A percentile compares a stretch with the other conserved stretches of the same genome.
phyloP scores from a whole-genome alignment of 192 early-diverging fungal genomes.

The Phycomyces nitens region DNA sequence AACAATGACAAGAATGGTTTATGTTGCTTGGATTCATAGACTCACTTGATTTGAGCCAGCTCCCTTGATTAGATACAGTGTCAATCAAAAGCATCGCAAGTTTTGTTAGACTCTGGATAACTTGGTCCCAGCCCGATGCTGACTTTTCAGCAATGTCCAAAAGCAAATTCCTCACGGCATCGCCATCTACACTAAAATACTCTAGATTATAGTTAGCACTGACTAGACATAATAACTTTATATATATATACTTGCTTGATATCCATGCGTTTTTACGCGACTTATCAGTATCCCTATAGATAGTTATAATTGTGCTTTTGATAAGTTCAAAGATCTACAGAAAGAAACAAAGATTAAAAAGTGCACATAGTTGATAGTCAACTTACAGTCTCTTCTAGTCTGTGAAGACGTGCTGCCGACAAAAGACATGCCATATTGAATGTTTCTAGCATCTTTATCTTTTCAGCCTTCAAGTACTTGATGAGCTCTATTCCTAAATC shows the following conservation, averaged over 20 bases:
- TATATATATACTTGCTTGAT: conserved; percentile 8
- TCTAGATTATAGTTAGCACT: conserved; percentile 18
- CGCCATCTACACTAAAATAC: conserved; percentile 17
- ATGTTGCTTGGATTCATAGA: too few species aligned
- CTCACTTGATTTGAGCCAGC: not conserved
- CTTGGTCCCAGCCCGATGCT: conserved; percentile 51
- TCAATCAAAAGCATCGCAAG: conserved; percentile 50
- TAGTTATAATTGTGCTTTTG: conserved; percentile 39
- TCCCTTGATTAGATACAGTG: conserved; percentile 16
- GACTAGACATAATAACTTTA: too few species aligned
- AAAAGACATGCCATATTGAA: conserved; percentile 68
- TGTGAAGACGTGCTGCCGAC: conserved; percentile 63
- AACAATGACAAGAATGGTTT: too few species aligned
- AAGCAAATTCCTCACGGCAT: conserved; percentile 28
- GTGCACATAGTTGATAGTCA: not conserved
- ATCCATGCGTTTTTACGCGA: conserved; percentile 44
- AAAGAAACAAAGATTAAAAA: not conserved
- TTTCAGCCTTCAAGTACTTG: conserved; percentile 49
- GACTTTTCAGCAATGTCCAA: conserved; percentile 43
- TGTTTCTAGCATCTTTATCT: conserved; percentile 41
- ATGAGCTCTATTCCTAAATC: conserved; percentile 51
- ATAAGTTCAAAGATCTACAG: conserved; percentile 43
- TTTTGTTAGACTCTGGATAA: conserved; percentile 50
- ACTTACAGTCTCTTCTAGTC: conserved; percentile 62
- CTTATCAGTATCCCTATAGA: conserved; percentile 49